Evolutionary conservation across 208 protist species (phyloP).

Genomic region (Leptomonas pyrrhocoris): DNA sequence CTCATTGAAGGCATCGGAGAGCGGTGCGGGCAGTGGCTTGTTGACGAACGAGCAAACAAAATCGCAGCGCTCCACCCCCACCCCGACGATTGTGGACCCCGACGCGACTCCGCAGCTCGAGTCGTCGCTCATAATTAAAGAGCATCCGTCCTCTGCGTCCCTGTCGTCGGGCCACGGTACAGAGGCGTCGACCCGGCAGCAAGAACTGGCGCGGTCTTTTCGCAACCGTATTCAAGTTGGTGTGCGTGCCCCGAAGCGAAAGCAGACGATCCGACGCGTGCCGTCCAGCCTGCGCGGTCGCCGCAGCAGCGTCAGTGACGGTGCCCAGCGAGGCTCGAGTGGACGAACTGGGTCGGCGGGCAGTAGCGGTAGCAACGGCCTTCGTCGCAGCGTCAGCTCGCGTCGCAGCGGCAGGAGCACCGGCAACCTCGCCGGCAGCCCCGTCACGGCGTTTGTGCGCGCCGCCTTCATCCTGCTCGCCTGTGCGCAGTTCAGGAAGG

Average conservation of each 20-base stretch:
- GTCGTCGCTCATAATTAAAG: conserved; percentile 7
- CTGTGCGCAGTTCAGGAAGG: conserved; percentile 35
- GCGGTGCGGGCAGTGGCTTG: not conserved
- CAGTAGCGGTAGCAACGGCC: conserved; percentile 14
- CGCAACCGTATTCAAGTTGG: conserved; percentile 47
- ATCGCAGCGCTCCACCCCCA: not conserved
- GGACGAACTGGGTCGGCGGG: conserved; percentile 10
- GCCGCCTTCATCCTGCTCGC: conserved; percentile 33
- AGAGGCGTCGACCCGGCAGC: conserved; percentile 17
- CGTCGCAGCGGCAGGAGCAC: conserved; percentile 14
- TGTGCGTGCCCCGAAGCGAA: conserved; percentile 21
- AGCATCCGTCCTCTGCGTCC: not conserved
- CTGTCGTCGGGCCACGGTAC: not conserved
- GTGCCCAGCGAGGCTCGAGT: conserved; percentile 11
- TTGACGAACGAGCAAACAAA: not conserved
- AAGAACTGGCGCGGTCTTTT: conserved; percentile 40
- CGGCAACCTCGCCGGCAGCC: not conserved
- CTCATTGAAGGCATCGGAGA: not conserved
- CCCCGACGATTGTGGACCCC: not conserved
- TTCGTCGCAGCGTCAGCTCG: conserved; percentile 11
- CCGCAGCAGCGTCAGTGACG: not conserved
- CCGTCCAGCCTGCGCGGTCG: not conserved
- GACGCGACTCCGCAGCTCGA: not conserved
- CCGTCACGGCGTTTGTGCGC: conserved; percentile 16
- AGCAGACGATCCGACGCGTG: conserved; percentile 11